Evolutionary conservation across 202 grass and related monocot species (phyloP).

Genomic region (Digitaria exilis): DNA sequence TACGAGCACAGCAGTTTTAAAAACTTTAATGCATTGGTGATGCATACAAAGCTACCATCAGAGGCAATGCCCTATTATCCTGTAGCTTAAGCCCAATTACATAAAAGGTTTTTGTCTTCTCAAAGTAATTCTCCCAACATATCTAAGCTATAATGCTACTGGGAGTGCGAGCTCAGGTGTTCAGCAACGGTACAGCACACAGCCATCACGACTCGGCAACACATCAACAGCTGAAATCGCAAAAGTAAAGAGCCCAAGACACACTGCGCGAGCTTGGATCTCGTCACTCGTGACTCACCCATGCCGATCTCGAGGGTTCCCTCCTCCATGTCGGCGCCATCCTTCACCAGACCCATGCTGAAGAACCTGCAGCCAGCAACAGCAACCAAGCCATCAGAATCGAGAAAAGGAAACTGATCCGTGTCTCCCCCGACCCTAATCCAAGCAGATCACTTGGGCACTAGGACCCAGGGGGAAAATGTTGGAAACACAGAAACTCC

Average conservation of each 20-base stretch:
- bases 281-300: slow-evolving; percentile 52
- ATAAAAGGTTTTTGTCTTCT: neutral
- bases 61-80: neutral
- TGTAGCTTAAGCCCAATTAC: neutral
- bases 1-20: neutral
- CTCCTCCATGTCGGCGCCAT: slow-evolving; percentile 77
- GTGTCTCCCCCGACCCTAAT: neutral
- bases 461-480: neutral
- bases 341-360: slow-evolving; percentile 83
- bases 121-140: too few species aligned
- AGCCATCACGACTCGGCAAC: neutral
- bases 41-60: neutral
- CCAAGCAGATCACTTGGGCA: neutral
- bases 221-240: neutral
- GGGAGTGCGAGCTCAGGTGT: neutral
- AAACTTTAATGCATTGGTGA: neutral
- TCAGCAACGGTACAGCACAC: neutral
- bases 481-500: neutral
- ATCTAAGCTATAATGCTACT: neutral
- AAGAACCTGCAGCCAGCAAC: slow-evolving; percentile 44
- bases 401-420: slow-evolving; percentile 12
- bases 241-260: neutral
- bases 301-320: slow-evolving; percentile 97
- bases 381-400: slow-evolving; percentile 13
- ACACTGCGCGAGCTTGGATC: neutral